Evolutionary conservation across 345 rosid genomes (phyloP), one percentile per base, ranked within the genome.

Genomic region (Acer yangbiense): DNA sequence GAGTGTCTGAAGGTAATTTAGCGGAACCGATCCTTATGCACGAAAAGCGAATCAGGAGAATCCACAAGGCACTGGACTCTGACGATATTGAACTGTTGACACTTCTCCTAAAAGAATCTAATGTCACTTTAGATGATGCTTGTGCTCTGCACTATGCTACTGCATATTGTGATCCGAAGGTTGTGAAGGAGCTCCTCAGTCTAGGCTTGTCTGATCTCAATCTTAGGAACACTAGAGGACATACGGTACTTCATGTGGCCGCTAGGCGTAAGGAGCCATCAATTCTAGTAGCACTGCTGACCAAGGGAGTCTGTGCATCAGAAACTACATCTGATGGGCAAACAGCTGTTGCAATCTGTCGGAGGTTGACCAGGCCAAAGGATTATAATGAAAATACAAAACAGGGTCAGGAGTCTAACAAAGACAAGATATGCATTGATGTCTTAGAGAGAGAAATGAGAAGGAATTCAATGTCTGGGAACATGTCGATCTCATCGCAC

Each of bases 91-190:
- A 83, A 25, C 71, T 87, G 39, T 29, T 85, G 46, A 74, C 57
- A 54, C 83, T 82, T 67, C 87, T 85, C 18, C 73, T 87, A 17
- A 46, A 20, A 0, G 90, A 87, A 77, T 80, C 87, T 5, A 46
- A 25, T 8, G 69, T 85, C 50, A 74, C 86, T 27, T 67, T 87
- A 50, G 77, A 87, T 65, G 77, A 69, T 54, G 88, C 87, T 27
- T 73, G 43, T 72, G 90, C 88, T 11, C 86, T 87, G 44, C 90
- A 87, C 81, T 87, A 87, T 72, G 90, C 90, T 23, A 73, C 77
- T 20, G 88, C 90, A 23, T 82, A 83, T 68, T 87, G 87, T 39
- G 87, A 87, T 62, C 85, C 87, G 13, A 87, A 87, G 80, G 75
- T 84, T 55, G 67, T 85, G 60, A 82, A 80, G 70, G 88, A 80